These are phyloP conservation scores for Thielaviopsis punctulata DNA, from an alignment of 2,329 filamentous ascomycete species.

Conservation along the genomic window DNA sequence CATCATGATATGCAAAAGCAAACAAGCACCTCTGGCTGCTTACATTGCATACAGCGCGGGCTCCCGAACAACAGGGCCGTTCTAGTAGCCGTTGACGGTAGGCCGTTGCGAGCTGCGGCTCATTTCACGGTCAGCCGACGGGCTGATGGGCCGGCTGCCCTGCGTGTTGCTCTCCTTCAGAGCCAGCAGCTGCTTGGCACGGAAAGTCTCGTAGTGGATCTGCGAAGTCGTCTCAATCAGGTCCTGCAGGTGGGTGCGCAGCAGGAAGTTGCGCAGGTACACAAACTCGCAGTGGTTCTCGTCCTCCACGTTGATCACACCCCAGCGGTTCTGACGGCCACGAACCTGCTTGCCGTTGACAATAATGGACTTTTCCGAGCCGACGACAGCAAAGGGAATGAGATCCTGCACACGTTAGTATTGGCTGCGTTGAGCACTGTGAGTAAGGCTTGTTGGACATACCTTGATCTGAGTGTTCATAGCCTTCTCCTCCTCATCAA, in stretches of 20 bases:
- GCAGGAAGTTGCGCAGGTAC: constrained; percentile 95
- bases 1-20: no score
- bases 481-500: constrained; percentile 88
- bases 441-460: constrained; percentile 17
- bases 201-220: constrained; percentile 99
- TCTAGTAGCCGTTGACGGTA: constrained; percentile 97
- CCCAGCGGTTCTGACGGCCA: constrained; percentile 97
- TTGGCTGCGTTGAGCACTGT: no score
- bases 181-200: constrained; percentile 92
- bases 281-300: constrained; percentile 99
- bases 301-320: constrained; percentile 97
- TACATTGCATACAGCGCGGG: neutral
- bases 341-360: constrained; percentile 95
- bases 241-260: constrained; percentile 94
- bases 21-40: neutral
- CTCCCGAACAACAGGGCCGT: constrained; percentile 9
- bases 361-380: constrained; percentile 94
- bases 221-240: constrained; percentile 98
- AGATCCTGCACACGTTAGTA: constrained; percentile 47
- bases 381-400: constrained; percentile 93
- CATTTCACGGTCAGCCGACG: constrained; percentile 81
- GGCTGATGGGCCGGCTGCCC: constrained; percentile 79
- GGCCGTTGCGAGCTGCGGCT: constrained; percentile 94
- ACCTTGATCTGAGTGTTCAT: constrained; percentile 97
- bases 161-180: constrained; percentile 96